Evolutionary conservation across 2,329 filamentous ascomycete genomes (phyloP).

Genomic region (Tolypocladium ovalisporum): DNA sequence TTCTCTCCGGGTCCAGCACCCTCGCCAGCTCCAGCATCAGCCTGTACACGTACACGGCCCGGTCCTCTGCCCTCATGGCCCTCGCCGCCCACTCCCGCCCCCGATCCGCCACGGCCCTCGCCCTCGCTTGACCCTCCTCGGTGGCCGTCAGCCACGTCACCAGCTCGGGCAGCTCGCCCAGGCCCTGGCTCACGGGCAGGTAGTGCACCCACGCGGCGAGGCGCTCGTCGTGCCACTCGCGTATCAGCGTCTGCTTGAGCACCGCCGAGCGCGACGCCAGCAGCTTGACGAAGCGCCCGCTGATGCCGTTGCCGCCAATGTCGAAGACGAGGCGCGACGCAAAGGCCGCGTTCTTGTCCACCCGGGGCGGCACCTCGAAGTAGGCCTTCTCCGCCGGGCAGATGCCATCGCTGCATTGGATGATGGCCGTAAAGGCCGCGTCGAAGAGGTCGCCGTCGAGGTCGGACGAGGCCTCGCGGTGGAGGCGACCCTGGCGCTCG

Average conservation of each 20-base stretch:
- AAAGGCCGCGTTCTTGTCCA: conserved; percentile 23
- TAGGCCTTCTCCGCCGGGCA: conserved; percentile 24
- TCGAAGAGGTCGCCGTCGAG: conserved; percentile 28
- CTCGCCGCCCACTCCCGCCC: conserved; percentile 44
- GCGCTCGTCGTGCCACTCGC: conserved; percentile 48
- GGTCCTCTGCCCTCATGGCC: conserved; percentile 46
- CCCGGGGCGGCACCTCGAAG: conserved; percentile 20
- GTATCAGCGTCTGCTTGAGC: conserved; percentile 40
- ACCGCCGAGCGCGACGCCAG: conserved; percentile 34
- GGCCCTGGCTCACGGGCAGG: conserved; percentile 36
- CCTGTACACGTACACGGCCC: conserved; percentile 49
- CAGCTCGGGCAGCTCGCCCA: conserved; percentile 41
- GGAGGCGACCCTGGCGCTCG: conserved; percentile 7
- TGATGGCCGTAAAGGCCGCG: conserved; percentile 32
- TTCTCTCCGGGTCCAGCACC: conserved; percentile 21
- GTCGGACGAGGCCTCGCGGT: conserved; percentile 15
- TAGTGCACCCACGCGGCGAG: conserved; percentile 47
- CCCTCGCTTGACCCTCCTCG: conserved; percentile 33
- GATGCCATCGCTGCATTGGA: conserved; percentile 28
- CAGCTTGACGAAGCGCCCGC: conserved; percentile 39
- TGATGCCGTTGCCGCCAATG: conserved; percentile 45
- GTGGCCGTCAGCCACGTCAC: conserved; percentile 33
- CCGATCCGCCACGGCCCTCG: conserved; percentile 37
- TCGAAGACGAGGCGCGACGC: conserved; percentile 34
- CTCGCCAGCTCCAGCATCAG: conserved; percentile 46